Conservation (phyloP, 352 stramenopile genomes). For the Pythium rishiriense region DNA sequence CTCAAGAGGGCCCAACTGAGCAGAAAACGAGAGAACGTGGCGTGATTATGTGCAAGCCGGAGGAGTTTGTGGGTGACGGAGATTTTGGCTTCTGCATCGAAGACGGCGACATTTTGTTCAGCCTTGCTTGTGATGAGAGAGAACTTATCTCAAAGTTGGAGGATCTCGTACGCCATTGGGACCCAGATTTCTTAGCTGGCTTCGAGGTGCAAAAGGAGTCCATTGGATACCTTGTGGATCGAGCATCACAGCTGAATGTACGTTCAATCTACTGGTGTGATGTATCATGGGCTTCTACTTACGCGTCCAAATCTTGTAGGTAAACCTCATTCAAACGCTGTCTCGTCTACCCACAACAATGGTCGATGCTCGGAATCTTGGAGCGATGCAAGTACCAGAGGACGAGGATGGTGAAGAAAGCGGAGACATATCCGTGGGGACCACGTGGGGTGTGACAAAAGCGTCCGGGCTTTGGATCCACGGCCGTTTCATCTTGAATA, state of each 20-base stretch:
- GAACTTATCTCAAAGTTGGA: constrained; percentile 25
- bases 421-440: constrained; percentile 53
- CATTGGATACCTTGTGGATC: constrained; percentile 26
- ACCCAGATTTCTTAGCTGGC: constrained; percentile 29
- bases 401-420: constrained; percentile 34
- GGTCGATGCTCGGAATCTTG: constrained; percentile 33
- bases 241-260: constrained; percentile 28
- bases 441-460: constrained; percentile 76
- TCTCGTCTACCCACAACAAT: constrained; percentile 30
- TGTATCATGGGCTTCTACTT: neutral
- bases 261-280: neutral
- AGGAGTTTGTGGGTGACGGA: constrained; percentile 7
- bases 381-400: constrained; percentile 21
- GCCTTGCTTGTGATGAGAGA: constrained; percentile 30
- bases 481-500: constrained; percentile 89
- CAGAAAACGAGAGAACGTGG: constrained; percentile 53
- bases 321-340: constrained; percentile 37
- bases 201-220: constrained; percentile 30
- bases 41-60: constrained; percentile 47
- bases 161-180: constrained; percentile 24
- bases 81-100: constrained; percentile 27
- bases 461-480: constrained; percentile 88
- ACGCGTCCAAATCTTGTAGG: constrained; percentile 1
- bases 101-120: constrained; percentile 19
- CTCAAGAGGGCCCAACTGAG: constrained; percentile 62